These are phyloP conservation scores for Sclerotinia subarctica DNA, from an alignment of 2,329 filamentous ascomycete genomes.

Conservation along the genomic window DNA sequence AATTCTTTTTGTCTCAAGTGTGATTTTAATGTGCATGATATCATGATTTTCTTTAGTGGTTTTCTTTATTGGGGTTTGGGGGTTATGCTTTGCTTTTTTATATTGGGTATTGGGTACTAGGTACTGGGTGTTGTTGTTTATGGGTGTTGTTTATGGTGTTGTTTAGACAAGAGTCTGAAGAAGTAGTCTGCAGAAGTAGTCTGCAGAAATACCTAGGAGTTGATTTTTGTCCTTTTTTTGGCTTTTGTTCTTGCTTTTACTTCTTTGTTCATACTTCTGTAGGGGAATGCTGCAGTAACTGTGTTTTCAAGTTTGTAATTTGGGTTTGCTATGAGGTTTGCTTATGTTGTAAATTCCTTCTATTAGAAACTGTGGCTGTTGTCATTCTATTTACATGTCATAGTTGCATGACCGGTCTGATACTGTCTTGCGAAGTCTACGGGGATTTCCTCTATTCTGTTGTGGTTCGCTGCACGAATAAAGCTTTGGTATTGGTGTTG, in stretches of 20 bases:
- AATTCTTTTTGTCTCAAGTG: background rate
- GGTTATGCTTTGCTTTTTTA: background rate
- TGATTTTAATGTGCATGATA: background rate
- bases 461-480: too few relatives aligned
- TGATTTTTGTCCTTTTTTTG: too few relatives aligned
- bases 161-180: background rate
- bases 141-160: background rate
- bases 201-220: too few relatives aligned
- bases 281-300: background rate
- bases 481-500: too few relatives aligned
- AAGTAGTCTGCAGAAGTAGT: background rate
- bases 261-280: background rate
- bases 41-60: background rate
- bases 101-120: too few relatives aligned
- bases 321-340: background rate
- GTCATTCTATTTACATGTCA: background rate
- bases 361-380: too few relatives aligned
- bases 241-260: too few relatives aligned
- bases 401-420: background rate
- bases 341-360: background rate
- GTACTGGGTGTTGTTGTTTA: too few relatives aligned
- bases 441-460: too few relatives aligned
- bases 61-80: background rate
- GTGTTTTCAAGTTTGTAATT: background rate
- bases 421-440: too few relatives aligned